Conservation (phyloP, 768 basidiomycete species). For the Psilocybe cyanescens region DNA sequence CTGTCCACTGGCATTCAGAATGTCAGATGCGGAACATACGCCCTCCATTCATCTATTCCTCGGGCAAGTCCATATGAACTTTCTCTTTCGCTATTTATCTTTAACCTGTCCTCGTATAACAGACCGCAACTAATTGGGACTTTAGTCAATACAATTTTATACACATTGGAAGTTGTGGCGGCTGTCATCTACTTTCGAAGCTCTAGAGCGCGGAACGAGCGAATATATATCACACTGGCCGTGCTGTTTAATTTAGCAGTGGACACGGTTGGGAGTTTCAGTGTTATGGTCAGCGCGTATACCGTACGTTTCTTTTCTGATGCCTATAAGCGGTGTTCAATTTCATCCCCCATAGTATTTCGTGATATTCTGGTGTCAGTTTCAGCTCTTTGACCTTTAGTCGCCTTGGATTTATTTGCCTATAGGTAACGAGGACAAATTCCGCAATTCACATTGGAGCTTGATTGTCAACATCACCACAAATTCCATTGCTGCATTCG, state of each 20-base stretch:
- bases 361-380: conserved; percentile 10
- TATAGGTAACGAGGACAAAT: not conserved
- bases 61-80: not conserved
- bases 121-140: conserved; percentile 17
- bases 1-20: not conserved
- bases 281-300: conserved; percentile 9
- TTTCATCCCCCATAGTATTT: not conserved
- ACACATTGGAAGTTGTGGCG: conserved; percentile 14
- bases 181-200: conserved; percentile 8
- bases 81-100: not conserved
- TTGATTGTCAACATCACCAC: conserved; percentile 8
- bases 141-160: conserved; percentile 17
- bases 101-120: not conserved
- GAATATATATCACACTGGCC: not conserved
- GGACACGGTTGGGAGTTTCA: conserved; percentile 16
- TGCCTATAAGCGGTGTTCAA: not conserved
- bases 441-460: conserved; percentile 8
- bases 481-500: conserved; percentile 5
- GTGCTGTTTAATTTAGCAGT: conserved; percentile 9
- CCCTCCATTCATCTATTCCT: not conserved
- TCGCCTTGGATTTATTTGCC: not conserved
- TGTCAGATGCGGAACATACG: not conserved
- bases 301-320: conserved; percentile 4
- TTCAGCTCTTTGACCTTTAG: not conserved
- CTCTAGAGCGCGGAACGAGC: conserved; percentile 5